A percentile compares a stretch with the other conserved stretches of the same genome.
phyloP scores from a whole-genome alignment of 306 rosid species.

The Delonix regia region DNA sequence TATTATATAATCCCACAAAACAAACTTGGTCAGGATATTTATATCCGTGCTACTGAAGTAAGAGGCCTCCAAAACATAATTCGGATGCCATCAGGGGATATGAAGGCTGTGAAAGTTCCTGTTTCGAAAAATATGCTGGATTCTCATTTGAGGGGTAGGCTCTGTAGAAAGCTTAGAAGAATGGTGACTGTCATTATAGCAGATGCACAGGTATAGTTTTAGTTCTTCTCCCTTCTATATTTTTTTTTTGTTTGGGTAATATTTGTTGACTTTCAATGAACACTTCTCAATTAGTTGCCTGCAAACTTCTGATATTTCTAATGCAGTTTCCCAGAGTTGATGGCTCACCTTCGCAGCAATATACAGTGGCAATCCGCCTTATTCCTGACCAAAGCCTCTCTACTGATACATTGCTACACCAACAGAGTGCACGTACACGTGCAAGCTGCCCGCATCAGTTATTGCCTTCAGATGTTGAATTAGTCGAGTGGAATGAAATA shows the following conservation, averaged over 20 bases:
- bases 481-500: constrained; percentile 90
- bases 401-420: constrained; percentile 55
- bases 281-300: constrained; percentile 6
- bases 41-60: constrained; percentile 85
- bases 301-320: constrained; percentile 25
- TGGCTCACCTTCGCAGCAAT: constrained; percentile 71
- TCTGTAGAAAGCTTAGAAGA: constrained; percentile 58
- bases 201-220: constrained; percentile 72
- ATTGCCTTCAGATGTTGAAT: constrained; percentile 60
- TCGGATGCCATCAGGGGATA: constrained; percentile 90
- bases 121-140: constrained; percentile 90
- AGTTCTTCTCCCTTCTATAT: constrained; percentile 11
- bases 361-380: constrained; percentile 74
- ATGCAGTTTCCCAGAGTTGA: constrained; percentile 75
- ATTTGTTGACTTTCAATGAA: not conserved
- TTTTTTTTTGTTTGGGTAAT: constrained; percentile 27
- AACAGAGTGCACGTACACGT: constrained; percentile 90
- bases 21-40: constrained; percentile 96
- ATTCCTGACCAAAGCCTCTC: constrained; percentile 55
- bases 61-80: constrained; percentile 72
- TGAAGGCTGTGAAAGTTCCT: constrained; percentile 89
- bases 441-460: constrained; percentile 65
- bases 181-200: constrained; percentile 75
- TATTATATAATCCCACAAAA: constrained; percentile 86
- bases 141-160: constrained; percentile 77